Percentiles rank a stretch among this genome's conserved stretches.
These are phyloP conservation scores for Didymosphaeria variabile DNA, from an alignment of 2,329 filamentous ascomycete genomes.

Conservation along the genomic window DNA sequence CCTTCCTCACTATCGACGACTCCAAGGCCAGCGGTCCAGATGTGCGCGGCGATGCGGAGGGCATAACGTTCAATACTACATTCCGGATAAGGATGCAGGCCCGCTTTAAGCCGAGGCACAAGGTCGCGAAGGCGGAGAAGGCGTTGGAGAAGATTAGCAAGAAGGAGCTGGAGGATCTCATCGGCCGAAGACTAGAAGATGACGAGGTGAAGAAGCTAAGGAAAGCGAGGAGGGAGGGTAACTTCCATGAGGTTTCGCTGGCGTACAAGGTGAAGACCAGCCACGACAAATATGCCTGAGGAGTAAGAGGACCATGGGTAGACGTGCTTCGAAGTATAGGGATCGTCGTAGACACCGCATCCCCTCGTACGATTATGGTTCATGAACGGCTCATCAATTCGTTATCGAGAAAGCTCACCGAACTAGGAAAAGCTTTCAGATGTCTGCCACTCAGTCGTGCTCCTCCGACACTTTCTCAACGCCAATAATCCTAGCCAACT, in stretches of 20 bases:
- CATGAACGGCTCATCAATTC: no score
- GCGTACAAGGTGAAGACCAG: conserved; percentile 91
- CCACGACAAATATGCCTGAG: conserved; percentile 56
- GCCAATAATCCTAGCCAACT: conserved; percentile 20
- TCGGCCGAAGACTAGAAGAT: conserved; percentile 79
- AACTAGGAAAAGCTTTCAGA: no score
- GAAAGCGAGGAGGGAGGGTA: conserved; percentile 82
- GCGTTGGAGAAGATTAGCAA: conserved; percentile 85
- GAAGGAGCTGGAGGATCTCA: conserved; percentile 83
- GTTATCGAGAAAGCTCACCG: no score
- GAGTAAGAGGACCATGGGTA: no score
- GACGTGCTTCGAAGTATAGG: no score
- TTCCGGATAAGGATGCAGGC: conserved; percentile 93
- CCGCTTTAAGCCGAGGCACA: conserved; percentile 85
- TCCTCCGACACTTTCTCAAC: not conserved
- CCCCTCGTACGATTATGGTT: no score
- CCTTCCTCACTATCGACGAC: conserved; percentile 69
- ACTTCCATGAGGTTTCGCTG: conserved; percentile 87
- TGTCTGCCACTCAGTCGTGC: not conserved
- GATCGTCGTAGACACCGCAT: no score
- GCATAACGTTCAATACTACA: conserved; percentile 73
- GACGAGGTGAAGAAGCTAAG: conserved; percentile 87
- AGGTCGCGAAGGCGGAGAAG: conserved; percentile 82
- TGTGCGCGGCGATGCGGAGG: conserved; percentile 78
- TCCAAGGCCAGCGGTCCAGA: conserved; percentile 60